Evolutionary conservation across 352 stramenopile species (phyloP), one percentile per base, ranked within the genome.

Genomic region (Phytopythium litorale): DNA sequence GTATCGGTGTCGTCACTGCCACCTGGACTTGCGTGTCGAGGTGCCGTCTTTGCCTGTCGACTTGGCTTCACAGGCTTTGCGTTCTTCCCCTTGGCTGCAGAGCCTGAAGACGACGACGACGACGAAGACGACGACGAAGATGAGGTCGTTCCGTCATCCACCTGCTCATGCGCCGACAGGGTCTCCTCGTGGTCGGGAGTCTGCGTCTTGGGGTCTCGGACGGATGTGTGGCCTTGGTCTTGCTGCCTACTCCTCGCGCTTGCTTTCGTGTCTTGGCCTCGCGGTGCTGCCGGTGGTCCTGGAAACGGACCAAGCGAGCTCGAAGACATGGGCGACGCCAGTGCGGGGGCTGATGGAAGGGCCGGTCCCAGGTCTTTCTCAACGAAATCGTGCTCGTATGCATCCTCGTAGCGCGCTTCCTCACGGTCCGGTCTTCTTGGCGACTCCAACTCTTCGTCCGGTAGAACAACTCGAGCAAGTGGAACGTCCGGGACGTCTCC

Each of bases 301-400:
- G 53, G 23, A 21, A 13, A 23, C 1, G 4, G 68, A 7, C 55
- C 50, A 1, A 35, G 0, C 7, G 48, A n/a, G 46, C 8, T 35
- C 15, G 46, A 25, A 15, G 25, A 54, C 25, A 54, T n/a, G 15
- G 48, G 28, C 15, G 49, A 54, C 12, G 69, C 33, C 6, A 87
- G 37, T 38, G 68, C 61, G 19, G 78, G 80, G 12, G 78, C 80
- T 15, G 76, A 85, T 5, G 80, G 80, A 42, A 62, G 23, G 11
- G 18, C 21, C 7, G 12, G 11, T 0, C 21, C 4, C 21, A 23
- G 5, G 5, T 52, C 25, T 12, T 32, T 37, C 7, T 37, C 23
- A 7, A 23, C 5, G 4, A 38, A 18, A 7, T 33, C 25, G 6
- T 58, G 13, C n/a, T 58, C 30, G 25, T 33, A 32, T 23, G 33